A percentile compares a stretch with the other conserved stretches of the same genome.
phyloP scores from a whole-genome alignment of 768 basidiomycete species.

The Podaxis sp. region DNA sequence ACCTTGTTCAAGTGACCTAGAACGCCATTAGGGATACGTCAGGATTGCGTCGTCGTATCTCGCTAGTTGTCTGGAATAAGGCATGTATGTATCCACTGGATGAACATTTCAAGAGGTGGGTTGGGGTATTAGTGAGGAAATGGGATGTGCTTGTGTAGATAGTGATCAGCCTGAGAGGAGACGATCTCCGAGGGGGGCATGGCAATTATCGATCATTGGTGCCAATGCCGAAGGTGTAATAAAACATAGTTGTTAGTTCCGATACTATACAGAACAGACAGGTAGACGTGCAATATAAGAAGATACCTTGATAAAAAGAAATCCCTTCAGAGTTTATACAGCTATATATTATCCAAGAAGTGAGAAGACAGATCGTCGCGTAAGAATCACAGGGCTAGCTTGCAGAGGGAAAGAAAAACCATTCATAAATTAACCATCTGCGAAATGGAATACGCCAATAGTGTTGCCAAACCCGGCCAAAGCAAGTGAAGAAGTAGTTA shows the following conservation, averaged over 20 bases:
- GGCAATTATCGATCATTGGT: background rate
- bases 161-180: background rate
- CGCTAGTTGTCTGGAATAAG: slow-evolving; percentile 48
- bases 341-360: slow-evolving; percentile 8
- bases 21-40: slow-evolving; percentile 41
- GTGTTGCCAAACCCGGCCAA: slow-evolving; percentile 82
- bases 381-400: background rate
- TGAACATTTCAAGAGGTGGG: background rate
- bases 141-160: background rate
- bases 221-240: background rate
- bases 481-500: slow-evolving; percentile 46
- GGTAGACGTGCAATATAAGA: background rate
- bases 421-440: slow-evolving; percentile 14
- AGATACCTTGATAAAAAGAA: background rate
- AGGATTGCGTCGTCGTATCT: slow-evolving; percentile 37
- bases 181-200: background rate
- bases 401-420: background rate
- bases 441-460: slow-evolving; percentile 54
- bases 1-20: slow-evolving; percentile 33
- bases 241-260: background rate
- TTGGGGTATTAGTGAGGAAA: background rate
- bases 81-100: slow-evolving; percentile 53
- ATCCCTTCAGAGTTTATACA: slow-evolving; percentile 10
- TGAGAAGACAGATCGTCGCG: background rate
- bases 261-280: slow-evolving; percentile 5